phyloP scores from a whole-genome alignment of 2,329 filamentous ascomycete genomes.

The Calonectria hawksworthii region DNA sequence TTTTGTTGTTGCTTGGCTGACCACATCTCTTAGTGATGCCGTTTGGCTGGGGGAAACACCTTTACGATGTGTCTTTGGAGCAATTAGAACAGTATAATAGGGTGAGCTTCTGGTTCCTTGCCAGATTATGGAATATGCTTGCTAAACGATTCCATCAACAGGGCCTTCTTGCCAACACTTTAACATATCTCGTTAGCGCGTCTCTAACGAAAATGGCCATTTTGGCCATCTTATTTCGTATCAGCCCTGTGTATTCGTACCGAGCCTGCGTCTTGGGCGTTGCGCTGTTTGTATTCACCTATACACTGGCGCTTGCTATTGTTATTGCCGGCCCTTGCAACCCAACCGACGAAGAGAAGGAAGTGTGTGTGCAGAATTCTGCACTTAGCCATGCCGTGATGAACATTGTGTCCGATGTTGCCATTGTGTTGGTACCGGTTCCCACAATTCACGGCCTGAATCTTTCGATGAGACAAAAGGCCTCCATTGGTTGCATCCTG shows the following conservation, averaged over 20 bases:
- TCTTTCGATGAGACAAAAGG: neutral
- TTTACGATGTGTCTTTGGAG: neutral
- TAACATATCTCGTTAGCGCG: neutral
- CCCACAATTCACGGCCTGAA: neutral
- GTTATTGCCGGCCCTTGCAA: neutral
- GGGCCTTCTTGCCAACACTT: neutral
- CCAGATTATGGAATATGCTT: no score
- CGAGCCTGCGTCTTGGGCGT: neutral
- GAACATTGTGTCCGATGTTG: constrained; percentile 4
- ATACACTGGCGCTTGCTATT: neutral
- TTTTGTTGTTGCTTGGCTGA: neutral
- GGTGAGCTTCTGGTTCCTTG: neutral
- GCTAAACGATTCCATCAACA: neutral
- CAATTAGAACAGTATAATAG: neutral
- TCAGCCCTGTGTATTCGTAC: neutral
- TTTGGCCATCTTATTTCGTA: constrained; percentile 1
- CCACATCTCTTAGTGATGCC: neutral
- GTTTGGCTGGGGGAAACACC: neutral
- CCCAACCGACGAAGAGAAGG: neutral
- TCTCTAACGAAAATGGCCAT: constrained; percentile 8
- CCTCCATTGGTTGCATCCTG: neutral
- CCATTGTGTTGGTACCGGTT: neutral
- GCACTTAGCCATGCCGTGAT: neutral
- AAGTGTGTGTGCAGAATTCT: neutral
- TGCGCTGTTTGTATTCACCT: neutral